Evolutionary conservation across 2,329 filamentous ascomycete species (phyloP).

Genomic region (Diplodia intermedia): DNA sequence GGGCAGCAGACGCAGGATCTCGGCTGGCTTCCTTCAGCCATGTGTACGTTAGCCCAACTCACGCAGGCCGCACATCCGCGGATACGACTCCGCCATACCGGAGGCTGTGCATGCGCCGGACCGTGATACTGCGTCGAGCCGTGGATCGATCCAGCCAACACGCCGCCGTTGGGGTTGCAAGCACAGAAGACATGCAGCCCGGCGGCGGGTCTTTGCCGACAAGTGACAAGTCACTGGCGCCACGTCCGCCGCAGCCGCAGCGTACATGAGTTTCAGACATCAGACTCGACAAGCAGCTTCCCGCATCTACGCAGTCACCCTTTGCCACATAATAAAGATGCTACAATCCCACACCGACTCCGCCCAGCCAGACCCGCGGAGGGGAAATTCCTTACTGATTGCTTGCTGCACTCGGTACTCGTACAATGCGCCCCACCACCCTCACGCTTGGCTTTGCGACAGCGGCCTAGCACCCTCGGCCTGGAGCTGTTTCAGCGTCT

Average conservation of each 20-base stretch:
- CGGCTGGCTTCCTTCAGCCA: slow-evolving; percentile 27
- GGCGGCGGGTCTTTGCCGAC: slow-evolving; percentile 13
- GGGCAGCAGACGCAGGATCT: slow-evolving; percentile 22
- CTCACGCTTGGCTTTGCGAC: slow-evolving; percentile 34
- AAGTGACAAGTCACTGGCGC: slow-evolving; percentile 26
- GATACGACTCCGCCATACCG: slow-evolving; percentile 2
- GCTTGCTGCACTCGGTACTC: slow-evolving; percentile 26
- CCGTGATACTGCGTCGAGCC: slow-evolving; percentile 27
- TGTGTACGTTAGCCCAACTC: slow-evolving; percentile 11
- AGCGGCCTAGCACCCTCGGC: slow-evolving; percentile 73
- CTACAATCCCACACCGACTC: slow-evolving; percentile 27
- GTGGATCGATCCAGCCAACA: slow-evolving; percentile 5
- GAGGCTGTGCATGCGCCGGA: slow-evolving; percentile 18
- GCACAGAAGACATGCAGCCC: slow-evolving; percentile 30
- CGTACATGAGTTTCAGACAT: slow-evolving; percentile 26
- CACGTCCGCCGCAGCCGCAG: slow-evolving; percentile 25
- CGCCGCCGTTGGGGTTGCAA: slow-evolving; percentile 9
- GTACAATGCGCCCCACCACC: slow-evolving; percentile 29
- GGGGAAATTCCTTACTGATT: slow-evolving; percentile 26
- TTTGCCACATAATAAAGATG: slow-evolving; percentile 28
- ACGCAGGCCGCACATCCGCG: slow-evolving; percentile 1
- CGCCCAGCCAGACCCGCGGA: slow-evolving; percentile 2
- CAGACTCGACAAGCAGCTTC: slow-evolving; percentile 23
- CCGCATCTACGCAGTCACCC: slow-evolving; percentile 23
- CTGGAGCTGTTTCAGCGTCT: slow-evolving; percentile 74